Evolutionary conservation across 2,329 filamentous ascomycete genomes (phyloP), one percentile per base, ranked within the genome.

Genomic region (Colletotrichum sp.): DNA sequence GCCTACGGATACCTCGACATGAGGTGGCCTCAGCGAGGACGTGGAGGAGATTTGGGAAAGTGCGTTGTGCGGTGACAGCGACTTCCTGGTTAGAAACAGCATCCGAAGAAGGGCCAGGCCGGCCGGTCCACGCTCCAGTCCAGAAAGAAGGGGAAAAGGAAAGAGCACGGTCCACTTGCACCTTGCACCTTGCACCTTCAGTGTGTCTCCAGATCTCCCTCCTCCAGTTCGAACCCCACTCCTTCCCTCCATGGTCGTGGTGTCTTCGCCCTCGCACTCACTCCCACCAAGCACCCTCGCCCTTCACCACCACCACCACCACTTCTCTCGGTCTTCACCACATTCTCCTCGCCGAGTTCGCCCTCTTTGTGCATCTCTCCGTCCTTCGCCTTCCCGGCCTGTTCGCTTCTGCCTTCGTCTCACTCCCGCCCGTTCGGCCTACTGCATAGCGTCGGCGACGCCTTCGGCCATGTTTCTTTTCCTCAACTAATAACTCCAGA

Each of bases 391-490:
- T 61, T 18, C n/a, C 39, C 21, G 36, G 21, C n/a, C 39, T 16
- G n/a, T 32, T 63, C 65, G 36, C 26, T 32, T 28, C 26, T 36
- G 36, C 71, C 52, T 12, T n/a, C n/a, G 13, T 36, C 30, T 32
- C 24, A 7, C 21, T 39, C 32, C 13, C 24, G 52, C 18, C n/a
- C 55, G n/a, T 24, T 55, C 43, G 39, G 30, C 28, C 57, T 34
- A n/a, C n/a, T 30, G 36, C 73, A 73, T 64, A 18, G 63, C 70
- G 68, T 68, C 69, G 69, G 69, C 69, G 30, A 48, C n/a, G 30
- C 69, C 73, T 64, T 68, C 39, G 9, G 36, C 32, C 28, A 64
- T 55, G 55, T 32, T 72, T 68, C 73, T 64, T 30, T 21, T 24
- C 21, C 69, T 68, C 61, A 34, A 32, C 52, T 60, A 21, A 72